These are phyloP conservation scores for Wallacemonas sp. DNA, from an alignment of 208 protist species.

Conservation along the genomic window DNA sequence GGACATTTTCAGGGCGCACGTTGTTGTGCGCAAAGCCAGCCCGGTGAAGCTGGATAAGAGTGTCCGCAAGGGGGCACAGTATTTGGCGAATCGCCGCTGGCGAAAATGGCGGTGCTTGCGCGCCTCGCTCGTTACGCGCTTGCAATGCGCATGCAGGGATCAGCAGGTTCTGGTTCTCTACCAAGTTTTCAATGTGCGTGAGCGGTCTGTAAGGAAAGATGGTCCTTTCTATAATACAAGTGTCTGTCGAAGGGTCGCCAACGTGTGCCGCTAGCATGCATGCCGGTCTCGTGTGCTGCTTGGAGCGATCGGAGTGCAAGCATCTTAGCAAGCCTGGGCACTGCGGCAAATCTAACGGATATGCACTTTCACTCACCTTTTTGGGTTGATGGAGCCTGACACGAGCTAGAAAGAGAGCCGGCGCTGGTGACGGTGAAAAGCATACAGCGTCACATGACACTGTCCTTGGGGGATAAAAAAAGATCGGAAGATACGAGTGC, in stretches of 20 bases:
- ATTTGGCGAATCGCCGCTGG: slow-evolving; percentile 21
- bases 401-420: background rate
- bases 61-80: slow-evolving; percentile 21
- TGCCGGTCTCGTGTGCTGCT: background rate
- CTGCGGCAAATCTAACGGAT: slow-evolving; percentile 3
- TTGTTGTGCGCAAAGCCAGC: slow-evolving; percentile 30
- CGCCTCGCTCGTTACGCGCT: background rate
- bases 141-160: slow-evolving; percentile 11
- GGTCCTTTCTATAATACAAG: slow-evolving; percentile 2
- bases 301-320: slow-evolving; percentile 4
- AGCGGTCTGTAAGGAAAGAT: slow-evolving; percentile 12
- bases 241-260: background rate
- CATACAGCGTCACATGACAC: slow-evolving; percentile 10
- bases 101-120: slow-evolving; percentile 15
- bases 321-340: slow-evolving; percentile 9
- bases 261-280: background rate
- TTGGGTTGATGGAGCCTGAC: background rate
- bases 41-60: slow-evolving; percentile 22
- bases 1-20: slow-evolving; percentile 21
- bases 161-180: background rate
- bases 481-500: background rate
- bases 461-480: slow-evolving; percentile 4
- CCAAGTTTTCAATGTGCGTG: background rate
- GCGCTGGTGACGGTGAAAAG: background rate
- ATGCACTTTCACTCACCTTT: background rate